Evolutionary conservation across 805 yeast genomes (phyloP).

Genomic region (Saturnispora dispora): DNA sequence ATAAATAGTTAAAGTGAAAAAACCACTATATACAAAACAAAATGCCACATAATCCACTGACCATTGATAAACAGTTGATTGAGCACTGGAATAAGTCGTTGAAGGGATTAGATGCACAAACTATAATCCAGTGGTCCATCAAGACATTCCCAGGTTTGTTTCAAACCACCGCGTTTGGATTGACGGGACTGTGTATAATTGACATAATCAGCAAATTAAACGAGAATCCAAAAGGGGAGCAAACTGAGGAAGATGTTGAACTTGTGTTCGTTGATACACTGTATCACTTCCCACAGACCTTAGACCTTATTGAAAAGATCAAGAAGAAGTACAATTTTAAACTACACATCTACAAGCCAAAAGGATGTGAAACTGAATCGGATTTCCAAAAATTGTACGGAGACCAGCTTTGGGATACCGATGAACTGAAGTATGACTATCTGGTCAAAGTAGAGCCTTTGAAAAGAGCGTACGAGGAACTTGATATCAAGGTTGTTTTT

Average conservation of each 20-base stretch:
- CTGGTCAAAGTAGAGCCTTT: conserved; percentile 90
- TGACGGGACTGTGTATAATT: conserved; percentile 81
- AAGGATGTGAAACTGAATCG: conserved; percentile 40
- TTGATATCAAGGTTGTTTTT: conserved; percentile 72
- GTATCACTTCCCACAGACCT: conserved; percentile 92
- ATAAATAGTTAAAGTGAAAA: neutral
- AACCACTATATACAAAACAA: neutral
- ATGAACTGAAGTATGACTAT: conserved; percentile 76
- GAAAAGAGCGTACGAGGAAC: conserved; percentile 67
- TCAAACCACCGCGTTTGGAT: conserved; percentile 93
- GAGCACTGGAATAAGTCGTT: conserved; percentile 58
- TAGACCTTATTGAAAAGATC: conserved; percentile 57
- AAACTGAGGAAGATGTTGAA: conserved; percentile 33
- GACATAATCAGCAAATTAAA: conserved; percentile 63
- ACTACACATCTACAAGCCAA: conserved; percentile 59
- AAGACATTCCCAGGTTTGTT: conserved; percentile 72
- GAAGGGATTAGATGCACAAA: conserved; percentile 50
- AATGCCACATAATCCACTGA: conserved; percentile 5
- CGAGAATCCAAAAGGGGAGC: neutral
- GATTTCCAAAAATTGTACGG: conserved; percentile 69
- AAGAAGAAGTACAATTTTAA: conserved; percentile 42
- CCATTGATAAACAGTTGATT: conserved; percentile 34
- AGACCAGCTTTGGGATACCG: conserved; percentile 69
- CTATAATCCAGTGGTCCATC: conserved; percentile 74
- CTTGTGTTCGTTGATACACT: conserved; percentile 83